These are phyloP conservation scores for Citrus trifoliata DNA, from an alignment of 345 rosid species.

Conservation along the genomic window DNA sequence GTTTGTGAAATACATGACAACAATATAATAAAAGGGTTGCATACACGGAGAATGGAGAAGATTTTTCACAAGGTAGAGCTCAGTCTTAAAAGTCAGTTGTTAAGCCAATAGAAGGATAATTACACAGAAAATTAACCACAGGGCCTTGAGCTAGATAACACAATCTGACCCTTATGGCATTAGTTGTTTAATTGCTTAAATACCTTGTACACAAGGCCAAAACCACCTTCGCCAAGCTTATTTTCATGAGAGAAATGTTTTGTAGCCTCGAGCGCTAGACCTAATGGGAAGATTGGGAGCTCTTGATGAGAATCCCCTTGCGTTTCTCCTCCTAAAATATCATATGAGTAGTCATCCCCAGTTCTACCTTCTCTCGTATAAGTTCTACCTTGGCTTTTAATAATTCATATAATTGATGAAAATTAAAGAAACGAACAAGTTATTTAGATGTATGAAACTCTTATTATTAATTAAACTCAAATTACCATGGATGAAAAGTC, in stretches of 20 bases:
- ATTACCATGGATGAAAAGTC: no score
- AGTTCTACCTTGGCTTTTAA: background rate
- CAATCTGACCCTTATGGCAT: no score
- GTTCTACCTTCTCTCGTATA: background rate
- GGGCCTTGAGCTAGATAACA: background rate
- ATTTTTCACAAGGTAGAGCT: no score
- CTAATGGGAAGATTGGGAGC: constrained; percentile 16
- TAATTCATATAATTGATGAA: background rate
- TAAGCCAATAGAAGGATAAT: no score
- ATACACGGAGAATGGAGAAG: no score
- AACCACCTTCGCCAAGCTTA: background rate
- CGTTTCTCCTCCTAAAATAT: background rate
- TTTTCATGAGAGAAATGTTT: background rate
- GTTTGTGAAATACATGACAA: background rate
- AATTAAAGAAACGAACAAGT: no score
- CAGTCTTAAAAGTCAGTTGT: no score
- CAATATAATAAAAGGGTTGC: no score
- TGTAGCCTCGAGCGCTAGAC: constrained; percentile 18
- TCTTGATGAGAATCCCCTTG: constrained; percentile 10
- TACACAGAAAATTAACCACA: no score
- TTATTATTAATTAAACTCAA: no score
- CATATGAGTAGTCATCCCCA: background rate
- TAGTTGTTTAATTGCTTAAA: background rate
- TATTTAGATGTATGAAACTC: background rate
- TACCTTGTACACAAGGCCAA: background rate